These are phyloP conservation scores for Hippophae rhamnoides DNA, from an alignment of 306 rosid species.

Conservation along the genomic window DNA sequence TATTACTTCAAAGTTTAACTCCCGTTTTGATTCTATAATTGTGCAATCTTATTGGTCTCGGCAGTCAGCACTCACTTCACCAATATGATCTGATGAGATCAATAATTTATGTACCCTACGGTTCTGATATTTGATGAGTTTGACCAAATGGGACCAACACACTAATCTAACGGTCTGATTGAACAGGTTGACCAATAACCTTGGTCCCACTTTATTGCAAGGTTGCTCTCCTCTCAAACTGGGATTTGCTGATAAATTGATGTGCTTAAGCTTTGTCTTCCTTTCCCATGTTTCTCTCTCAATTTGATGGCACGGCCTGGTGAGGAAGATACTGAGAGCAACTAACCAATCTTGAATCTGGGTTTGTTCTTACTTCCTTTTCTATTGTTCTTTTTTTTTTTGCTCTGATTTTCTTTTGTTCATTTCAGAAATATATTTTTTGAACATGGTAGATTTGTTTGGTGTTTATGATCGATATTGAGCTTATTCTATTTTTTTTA, in stretches of 20 bases:
- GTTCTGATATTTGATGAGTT: too few relatives aligned
- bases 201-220: constrained; percentile 16
- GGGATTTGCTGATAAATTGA: constrained; percentile 25
- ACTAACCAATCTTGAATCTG: constrained; percentile 21
- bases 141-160: background rate
- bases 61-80: too few relatives aligned
- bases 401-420: too few relatives aligned
- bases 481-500: background rate
- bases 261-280: constrained; percentile 14
- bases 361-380: constrained; percentile 27
- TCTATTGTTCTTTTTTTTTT: constrained; percentile 2
- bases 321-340: constrained; percentile 13
- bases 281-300: constrained; percentile 1
- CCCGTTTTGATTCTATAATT: too few relatives aligned
- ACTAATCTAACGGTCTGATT: constrained; percentile 26
- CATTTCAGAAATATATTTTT: background rate
- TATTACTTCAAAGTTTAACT: too few relatives aligned
- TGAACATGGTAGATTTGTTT: too few relatives aligned
- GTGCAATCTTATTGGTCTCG: too few relatives aligned
- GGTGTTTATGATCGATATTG: background rate
- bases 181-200: constrained; percentile 32
- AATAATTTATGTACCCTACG: too few relatives aligned
- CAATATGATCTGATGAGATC: too few relatives aligned
- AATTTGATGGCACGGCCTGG: constrained; percentile 20
- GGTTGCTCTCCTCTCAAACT: background rate